These are phyloP conservation scores for Gnaphalium uliginosum DNA, from an alignment of 129 eudicot species.

Conservation along the genomic window DNA sequence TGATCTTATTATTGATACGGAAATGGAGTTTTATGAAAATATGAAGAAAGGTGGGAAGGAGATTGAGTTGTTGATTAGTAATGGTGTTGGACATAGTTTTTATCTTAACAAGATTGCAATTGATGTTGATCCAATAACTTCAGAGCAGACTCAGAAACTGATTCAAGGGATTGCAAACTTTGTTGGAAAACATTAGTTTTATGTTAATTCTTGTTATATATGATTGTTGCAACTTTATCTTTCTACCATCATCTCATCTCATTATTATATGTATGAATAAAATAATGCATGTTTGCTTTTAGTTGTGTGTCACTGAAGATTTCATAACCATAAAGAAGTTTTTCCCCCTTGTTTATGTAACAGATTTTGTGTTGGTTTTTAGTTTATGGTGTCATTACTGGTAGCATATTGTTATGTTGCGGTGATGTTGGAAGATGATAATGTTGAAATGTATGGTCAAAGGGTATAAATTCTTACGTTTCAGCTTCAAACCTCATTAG, in stretches of 20 bases:
- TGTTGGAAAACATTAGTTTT: constrained; percentile 39
- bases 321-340: too few species aligned
- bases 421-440: too few species aligned
- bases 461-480: too few species aligned
- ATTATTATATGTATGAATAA: background rate
- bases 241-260: background rate
- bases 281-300: background rate
- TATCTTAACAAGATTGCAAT: constrained; percentile 74
- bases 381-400: too few species aligned
- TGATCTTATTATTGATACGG: constrained; percentile 55
- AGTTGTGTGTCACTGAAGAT: background rate
- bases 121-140: constrained; percentile 50
- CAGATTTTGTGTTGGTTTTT: too few species aligned
- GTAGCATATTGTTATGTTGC: too few species aligned
- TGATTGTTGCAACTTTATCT: background rate
- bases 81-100: constrained; percentile 71
- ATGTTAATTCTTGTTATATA: background rate
- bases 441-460: too few species aligned
- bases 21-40: constrained; percentile 72
- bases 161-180: constrained; percentile 46
- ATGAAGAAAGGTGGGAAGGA: constrained; percentile 57
- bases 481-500: too few species aligned
- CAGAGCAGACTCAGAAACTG: constrained; percentile 41
- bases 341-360: too few species aligned
- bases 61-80: constrained; percentile 52